Evolutionary conservation across 768 basidiomycete genomes (phyloP).

Genomic region (Collybia sordida): DNA sequence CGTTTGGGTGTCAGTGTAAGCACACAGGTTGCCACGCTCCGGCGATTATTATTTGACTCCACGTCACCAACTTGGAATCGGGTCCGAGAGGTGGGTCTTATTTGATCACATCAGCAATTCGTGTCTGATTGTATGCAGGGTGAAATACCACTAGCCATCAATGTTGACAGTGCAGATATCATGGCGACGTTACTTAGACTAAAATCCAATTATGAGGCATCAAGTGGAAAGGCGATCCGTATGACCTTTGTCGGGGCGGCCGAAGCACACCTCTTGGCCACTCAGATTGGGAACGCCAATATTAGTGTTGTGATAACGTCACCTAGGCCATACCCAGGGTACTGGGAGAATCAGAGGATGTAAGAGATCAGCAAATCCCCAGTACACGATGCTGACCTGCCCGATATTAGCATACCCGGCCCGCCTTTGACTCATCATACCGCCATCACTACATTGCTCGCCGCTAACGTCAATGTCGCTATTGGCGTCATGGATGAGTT

Average conservation of each 20-base stretch:
- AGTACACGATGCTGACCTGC: neutral
- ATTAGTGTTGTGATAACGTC: conserved; percentile 74
- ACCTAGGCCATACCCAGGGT: conserved; percentile 57
- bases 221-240: conserved; percentile 27
- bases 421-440: conserved; percentile 64
- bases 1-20: conserved; percentile 49
- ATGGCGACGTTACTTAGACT: conserved; percentile 69
- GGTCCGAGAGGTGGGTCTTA: conserved; percentile 33
- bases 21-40: conserved; percentile 59
- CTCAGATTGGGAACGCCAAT: conserved; percentile 56
- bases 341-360: conserved; percentile 70
- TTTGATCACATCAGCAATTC: conserved; percentile 23
- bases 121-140: conserved; percentile 40
- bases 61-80: conserved; percentile 31
- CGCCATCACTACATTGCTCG: conserved; percentile 50
- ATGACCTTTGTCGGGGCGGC: conserved; percentile 58
- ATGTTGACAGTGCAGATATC: conserved; percentile 70
- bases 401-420: conserved; percentile 53
- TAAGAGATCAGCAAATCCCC: conserved; percentile 25
- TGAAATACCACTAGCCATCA: conserved; percentile 59
- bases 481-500: conserved; percentile 60
- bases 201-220: conserved; percentile 49
- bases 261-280: conserved; percentile 64
- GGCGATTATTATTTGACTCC: conserved; percentile 39
- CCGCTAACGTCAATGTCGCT: conserved; percentile 62